Percentiles rank a stretch among this genome's conserved stretches.
These are phyloP conservation scores for Penicillium brevicompactum DNA, from an alignment of 2,329 filamentous ascomycete genomes.

Conservation along the genomic window DNA sequence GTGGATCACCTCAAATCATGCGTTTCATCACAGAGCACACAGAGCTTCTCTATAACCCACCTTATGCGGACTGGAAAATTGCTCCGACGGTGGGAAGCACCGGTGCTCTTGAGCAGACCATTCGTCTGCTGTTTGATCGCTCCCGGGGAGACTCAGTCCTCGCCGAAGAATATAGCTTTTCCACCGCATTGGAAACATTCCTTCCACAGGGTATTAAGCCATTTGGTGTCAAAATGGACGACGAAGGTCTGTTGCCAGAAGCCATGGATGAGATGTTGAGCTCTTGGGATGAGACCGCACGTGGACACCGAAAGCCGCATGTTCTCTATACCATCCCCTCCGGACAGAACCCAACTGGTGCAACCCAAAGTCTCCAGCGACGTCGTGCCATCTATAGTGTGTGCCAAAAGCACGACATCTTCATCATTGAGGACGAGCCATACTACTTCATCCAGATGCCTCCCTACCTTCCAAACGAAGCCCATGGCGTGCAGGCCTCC, in stretches of 20 bases:
- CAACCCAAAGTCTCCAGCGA: constrained; percentile 4
- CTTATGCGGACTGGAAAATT: constrained; percentile 71
- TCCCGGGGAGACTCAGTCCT: constrained; percentile 66
- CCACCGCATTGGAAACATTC: constrained; percentile 64
- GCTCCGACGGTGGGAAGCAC: constrained; percentile 79
- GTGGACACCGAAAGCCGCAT: constrained; percentile 59
- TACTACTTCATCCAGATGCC: constrained; percentile 11
- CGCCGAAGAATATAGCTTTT: constrained; percentile 85
- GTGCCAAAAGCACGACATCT: constrained; percentile 9
- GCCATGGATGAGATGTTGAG: constrained; percentile 60
- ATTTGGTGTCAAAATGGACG: constrained; percentile 61
- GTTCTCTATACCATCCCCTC: constrained; percentile 68
- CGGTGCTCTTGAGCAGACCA: constrained; percentile 72
- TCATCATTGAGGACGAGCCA: constrained; percentile 14
- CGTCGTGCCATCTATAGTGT: constrained; percentile 3
- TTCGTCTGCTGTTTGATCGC: constrained; percentile 74
- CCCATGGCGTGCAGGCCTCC: not conserved
- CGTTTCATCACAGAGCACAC: constrained; percentile 88
- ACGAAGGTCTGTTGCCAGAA: constrained; percentile 59
- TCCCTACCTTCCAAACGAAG: not conserved
- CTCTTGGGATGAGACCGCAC: constrained; percentile 57
- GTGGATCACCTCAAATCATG: constrained; percentile 77
- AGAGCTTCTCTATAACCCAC: constrained; percentile 77
- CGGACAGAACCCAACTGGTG: constrained; percentile 59
- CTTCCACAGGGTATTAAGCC: constrained; percentile 59